Base-by-base conservation (phyloP, 306 rosid genomes). In the Pterocarpus santalinus region DNA sequence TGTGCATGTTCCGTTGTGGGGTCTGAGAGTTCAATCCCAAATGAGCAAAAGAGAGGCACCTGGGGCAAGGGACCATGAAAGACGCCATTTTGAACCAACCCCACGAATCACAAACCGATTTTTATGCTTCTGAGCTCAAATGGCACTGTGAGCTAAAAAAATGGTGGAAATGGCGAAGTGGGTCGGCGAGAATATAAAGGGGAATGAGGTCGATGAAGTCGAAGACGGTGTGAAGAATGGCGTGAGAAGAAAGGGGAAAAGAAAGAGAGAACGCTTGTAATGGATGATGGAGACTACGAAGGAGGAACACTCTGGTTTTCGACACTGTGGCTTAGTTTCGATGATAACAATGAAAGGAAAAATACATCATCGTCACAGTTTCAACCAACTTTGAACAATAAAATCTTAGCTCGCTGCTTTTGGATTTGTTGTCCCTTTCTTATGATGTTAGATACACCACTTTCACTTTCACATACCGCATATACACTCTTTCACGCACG, bases 1-100 rank as follows among this genome's bases (percentile, higher is more conserved):
- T 46, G 55, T 65, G 87, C 57, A 36, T 38, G 74, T 15, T 47
- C n/a, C 32, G 65, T 44, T 80, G 81, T 5, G 52, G 62, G 69
- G 61, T 74, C 57, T 51, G 82, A n/a, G 82, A 71, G 28, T 58
- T 61, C 44, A 82, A 75, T 44, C 86, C 87, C 33, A 85, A 80
- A 76, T 35, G 86, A 53, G 73, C 35, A 57, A 84, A 81, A 8
- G 88, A 55, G 49, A 76, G 49, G 68, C 86, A 76, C 74, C 89
- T 91, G 49, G 91, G 83, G 72, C 95, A 89, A 34, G 93, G 95
- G 61, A 89, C 71, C 5, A 90, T 84, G 73, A 82, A 91, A 13
- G 95, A 87, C 34, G 90, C 85, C 93, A 91, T 83, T 91, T 79
- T 63, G 77, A 81, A 82, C 47, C 4, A 69, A 83, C 5, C 85